These are phyloP conservation scores for Phytopythium aichiense DNA, from an alignment of 352 stramenopile species.

Conservation along the genomic window DNA sequence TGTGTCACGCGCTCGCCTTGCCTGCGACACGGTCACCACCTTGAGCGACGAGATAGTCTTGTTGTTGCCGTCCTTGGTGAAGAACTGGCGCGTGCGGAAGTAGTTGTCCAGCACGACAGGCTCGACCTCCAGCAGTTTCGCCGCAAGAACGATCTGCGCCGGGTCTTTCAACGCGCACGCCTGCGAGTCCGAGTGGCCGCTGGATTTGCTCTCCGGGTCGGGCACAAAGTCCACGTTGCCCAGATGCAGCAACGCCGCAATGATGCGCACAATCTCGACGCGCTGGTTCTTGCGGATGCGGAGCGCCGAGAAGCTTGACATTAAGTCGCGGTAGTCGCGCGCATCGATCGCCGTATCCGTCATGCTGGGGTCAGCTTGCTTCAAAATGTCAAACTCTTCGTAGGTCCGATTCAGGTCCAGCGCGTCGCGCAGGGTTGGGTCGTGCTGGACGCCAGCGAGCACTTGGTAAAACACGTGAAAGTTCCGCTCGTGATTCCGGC, in stretches of 20 bases:
- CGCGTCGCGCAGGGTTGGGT: constrained; percentile 58
- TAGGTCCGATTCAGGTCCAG: constrained; percentile 59
- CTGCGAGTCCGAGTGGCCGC: constrained; percentile 28
- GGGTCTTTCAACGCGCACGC: constrained; percentile 67
- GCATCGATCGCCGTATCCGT: constrained; percentile 54
- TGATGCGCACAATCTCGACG: constrained; percentile 73
- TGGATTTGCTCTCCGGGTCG: constrained; percentile 30
- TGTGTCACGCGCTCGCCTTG: constrained; percentile 60
- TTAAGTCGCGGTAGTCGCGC: constrained; percentile 70
- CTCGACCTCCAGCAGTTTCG: constrained; percentile 71
- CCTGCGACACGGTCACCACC: constrained; percentile 76
- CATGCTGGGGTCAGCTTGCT: constrained; percentile 35
- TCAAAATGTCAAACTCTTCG: constrained; percentile 58
- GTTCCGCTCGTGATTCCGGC: constrained; percentile 79
- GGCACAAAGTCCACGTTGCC: constrained; percentile 78
- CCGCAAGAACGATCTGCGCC: constrained; percentile 55
- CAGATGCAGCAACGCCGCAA: constrained; percentile 69
- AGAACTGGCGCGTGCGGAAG: constrained; percentile 79
- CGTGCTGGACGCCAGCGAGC: constrained; percentile 66
- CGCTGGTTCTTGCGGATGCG: constrained; percentile 78
- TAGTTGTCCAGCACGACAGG: constrained; percentile 83
- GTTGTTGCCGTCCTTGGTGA: constrained; percentile 61
- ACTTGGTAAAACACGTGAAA: constrained; percentile 95
- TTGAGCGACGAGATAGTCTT: constrained; percentile 80
- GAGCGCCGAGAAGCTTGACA: constrained; percentile 76